Evolutionary conservation across 1,284 basidiomycete species (phyloP).

Genomic region (Pascua sp.): DNA sequence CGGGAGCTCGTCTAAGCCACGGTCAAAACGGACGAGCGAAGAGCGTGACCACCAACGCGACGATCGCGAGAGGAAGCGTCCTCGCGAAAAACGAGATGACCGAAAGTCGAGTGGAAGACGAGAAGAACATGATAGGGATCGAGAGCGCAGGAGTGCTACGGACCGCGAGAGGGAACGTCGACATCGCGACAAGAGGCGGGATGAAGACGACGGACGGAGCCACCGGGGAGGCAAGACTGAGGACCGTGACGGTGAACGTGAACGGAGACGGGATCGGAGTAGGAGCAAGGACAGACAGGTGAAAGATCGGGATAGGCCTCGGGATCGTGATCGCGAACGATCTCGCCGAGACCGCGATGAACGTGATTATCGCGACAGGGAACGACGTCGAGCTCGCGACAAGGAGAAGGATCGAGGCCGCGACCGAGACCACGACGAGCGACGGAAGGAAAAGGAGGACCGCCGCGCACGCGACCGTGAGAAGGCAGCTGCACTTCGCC

Average conservation of each 20-base stretch:
- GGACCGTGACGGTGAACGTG: constrained; percentile 1
- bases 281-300: constrained; percentile 1
- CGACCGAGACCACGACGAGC: constrained; percentile 12
- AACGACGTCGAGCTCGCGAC: constrained; percentile 1
- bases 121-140: neutral
- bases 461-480: constrained; percentile 10
- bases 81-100: neutral
- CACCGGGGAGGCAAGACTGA: neutral
- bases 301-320: constrained; percentile 5
- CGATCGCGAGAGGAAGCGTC: neutral
- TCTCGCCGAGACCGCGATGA: neutral
- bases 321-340: constrained; percentile 1
- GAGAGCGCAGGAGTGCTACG: neutral
- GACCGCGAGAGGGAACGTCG: neutral
- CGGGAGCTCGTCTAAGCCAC: neutral
- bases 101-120: neutral
- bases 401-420: constrained; percentile 8
- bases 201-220: neutral
- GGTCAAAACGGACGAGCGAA: neutral
- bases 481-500: constrained; percentile 4
- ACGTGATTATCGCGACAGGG: neutral
- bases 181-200: neutral
- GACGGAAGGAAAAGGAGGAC: constrained; percentile 16
- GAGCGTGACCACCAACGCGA: neutral
- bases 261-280: constrained; percentile 3